Conservation (phyloP, 805 yeast genomes). For the Trichomonascus vanleenenianus region DNA sequence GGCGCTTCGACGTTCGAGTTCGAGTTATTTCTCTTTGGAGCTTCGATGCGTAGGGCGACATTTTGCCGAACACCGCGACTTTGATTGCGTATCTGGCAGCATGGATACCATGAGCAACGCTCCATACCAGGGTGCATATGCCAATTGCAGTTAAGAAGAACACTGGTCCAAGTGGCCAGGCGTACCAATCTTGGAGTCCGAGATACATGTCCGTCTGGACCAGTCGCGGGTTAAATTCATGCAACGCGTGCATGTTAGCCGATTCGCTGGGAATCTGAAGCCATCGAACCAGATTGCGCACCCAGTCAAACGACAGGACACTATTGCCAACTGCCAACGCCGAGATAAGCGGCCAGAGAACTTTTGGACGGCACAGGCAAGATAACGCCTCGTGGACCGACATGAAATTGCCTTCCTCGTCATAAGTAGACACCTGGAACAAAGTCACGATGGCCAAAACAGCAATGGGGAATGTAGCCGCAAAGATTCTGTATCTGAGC, state of each 20-base stretch:
- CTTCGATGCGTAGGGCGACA: neutral
- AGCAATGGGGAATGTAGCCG: slow-evolving; percentile 62
- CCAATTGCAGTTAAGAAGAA: slow-evolving; percentile 43
- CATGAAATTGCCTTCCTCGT: slow-evolving; percentile 33
- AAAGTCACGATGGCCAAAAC: slow-evolving; percentile 44
- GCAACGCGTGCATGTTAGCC: slow-evolving; percentile 19
- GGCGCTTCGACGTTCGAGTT: neutral
- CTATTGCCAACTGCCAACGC: slow-evolving; percentile 24
- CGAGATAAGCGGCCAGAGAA: slow-evolving; percentile 23
- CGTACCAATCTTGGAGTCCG: slow-evolving; percentile 52
- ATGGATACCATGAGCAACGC: neutral
- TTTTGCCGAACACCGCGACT: neutral
- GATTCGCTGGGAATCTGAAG: slow-evolving; percentile 25
- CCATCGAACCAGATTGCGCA: slow-evolving; percentile 14
- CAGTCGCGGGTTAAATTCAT: slow-evolving; percentile 9
- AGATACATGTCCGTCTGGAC: slow-evolving; percentile 48
- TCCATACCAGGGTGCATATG: slow-evolving; percentile 2
- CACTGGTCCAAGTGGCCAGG: slow-evolving; percentile 54
- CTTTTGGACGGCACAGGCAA: slow-evolving; percentile 22
- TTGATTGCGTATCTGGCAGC: neutral
- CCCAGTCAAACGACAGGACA: slow-evolving; percentile 20
- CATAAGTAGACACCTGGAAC: slow-evolving; percentile 46
- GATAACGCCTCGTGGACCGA: slow-evolving; percentile 41
- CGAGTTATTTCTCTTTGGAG: neutral
- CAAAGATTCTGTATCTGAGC: slow-evolving; percentile 67